Percentiles rank a stretch among this genome's conserved stretches.
Conservation (phyloP, 257 asterid species). For the Cynanchum wilfordii region DNA sequence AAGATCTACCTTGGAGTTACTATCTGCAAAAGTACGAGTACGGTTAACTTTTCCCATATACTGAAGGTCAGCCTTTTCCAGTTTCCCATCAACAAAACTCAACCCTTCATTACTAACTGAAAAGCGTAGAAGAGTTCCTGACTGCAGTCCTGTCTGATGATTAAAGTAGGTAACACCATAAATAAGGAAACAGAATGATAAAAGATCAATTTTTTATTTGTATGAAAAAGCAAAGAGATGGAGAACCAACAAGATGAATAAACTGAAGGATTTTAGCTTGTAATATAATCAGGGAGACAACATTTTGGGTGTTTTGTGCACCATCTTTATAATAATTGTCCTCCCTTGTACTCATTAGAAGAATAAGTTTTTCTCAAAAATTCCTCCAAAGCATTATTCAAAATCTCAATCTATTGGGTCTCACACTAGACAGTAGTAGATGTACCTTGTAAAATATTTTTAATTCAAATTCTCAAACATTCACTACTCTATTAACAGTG, state of each 20-base stretch:
- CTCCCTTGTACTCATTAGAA: not conserved
- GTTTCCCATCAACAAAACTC: slow-evolving; percentile 54
- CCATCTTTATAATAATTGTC: not conserved
- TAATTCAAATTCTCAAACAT: no score
- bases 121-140: slow-evolving; percentile 70
- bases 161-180: slow-evolving; percentile 7
- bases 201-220: not conserved
- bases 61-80: slow-evolving; percentile 79
- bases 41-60: slow-evolving; percentile 77
- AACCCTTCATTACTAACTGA: slow-evolving; percentile 57
- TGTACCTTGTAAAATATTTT: not conserved
- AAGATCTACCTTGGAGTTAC: slow-evolving; percentile 75
- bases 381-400: not conserved
- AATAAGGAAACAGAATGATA: not conserved
- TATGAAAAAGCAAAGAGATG: not conserved
- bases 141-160: slow-evolving; percentile 56
- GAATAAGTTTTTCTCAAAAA: not conserved
- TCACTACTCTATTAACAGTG: not conserved
- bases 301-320: not conserved
- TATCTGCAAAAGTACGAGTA: slow-evolving; percentile 82
- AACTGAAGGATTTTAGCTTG: not conserved
- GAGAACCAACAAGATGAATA: not conserved
- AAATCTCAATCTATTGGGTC: not conserved
- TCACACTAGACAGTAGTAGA: not conserved
- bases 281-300: not conserved